Percentiles rank a stretch among this genome's conserved stretches.
Conservation (phyloP, 78 protist genomes). For the Isochrysis galbana region DNA sequence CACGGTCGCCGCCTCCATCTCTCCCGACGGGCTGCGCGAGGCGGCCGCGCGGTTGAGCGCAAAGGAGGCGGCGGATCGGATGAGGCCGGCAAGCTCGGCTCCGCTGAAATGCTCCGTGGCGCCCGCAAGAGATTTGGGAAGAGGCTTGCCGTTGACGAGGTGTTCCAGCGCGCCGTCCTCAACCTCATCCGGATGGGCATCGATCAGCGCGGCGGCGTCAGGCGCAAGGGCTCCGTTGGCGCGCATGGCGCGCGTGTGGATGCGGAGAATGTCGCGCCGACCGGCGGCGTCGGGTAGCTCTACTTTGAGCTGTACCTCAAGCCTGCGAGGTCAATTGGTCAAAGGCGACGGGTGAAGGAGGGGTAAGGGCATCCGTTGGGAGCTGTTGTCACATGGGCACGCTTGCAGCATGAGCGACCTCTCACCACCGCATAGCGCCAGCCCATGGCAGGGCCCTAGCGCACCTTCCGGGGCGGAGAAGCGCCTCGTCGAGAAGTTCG, state of each 20-base stretch:
- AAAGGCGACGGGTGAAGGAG: too few species aligned
- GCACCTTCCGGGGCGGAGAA: not conserved
- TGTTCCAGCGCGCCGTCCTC: too few species aligned
- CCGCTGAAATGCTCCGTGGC: not conserved
- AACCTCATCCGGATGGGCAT: not conserved
- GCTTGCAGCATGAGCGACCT: too few species aligned
- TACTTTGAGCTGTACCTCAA: conserved; percentile 36
- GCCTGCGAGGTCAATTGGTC: too few species aligned
- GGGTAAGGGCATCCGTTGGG: too few species aligned
- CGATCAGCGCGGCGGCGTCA: conserved; percentile 4
- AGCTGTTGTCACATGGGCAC: too few species aligned
- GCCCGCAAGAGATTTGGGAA: not conserved
- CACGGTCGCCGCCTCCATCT: not conserved
- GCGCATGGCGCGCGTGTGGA: conserved; percentile 46
- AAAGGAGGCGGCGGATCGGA: conserved; percentile 11
- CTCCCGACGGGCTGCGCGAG: not conserved
- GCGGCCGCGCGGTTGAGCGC: not conserved
- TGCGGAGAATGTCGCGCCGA: conserved; percentile 41
- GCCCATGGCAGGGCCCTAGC: too few species aligned
- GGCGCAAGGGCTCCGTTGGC: not conserved
- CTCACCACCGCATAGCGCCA: too few species aligned
- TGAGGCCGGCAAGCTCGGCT: conserved; percentile 17
- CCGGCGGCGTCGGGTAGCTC: conserved; percentile 37
- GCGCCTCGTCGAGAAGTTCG: conserved; percentile 11
- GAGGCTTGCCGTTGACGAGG: too few species aligned